These are phyloP conservation scores for Halophytophthora batemanensis DNA, from an alignment of 352 stramenopile genomes.

Conservation along the genomic window DNA sequence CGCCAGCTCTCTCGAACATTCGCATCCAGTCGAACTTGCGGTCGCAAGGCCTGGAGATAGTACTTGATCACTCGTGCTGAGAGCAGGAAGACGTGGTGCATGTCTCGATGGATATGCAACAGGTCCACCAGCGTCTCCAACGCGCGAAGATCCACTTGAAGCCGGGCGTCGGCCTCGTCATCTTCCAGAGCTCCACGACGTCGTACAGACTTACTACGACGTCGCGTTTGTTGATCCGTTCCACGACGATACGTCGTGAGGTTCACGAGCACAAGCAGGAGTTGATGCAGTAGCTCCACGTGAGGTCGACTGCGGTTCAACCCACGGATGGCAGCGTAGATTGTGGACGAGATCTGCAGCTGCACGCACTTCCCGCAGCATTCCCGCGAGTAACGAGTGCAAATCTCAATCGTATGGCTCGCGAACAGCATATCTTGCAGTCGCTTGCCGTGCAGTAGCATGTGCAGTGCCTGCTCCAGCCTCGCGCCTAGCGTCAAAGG, in stretches of 20 bases:
- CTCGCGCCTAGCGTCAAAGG: constrained; percentile 56
- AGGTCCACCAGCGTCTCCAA: constrained; percentile 92
- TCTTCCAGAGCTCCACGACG: too few species aligned
- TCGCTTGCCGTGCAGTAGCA: constrained; percentile 75
- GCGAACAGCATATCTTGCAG: constrained; percentile 92
- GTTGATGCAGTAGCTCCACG: constrained; percentile 90
- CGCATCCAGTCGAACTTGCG: constrained; percentile 16
- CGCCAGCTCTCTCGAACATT: constrained; percentile 39
- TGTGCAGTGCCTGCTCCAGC: constrained; percentile 68
- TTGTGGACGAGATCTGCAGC: constrained; percentile 81
- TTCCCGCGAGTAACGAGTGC: constrained; percentile 87
- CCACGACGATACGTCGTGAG: constrained; percentile 68
- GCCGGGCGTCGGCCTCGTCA: constrained; percentile 36
- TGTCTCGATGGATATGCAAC: constrained; percentile 93
- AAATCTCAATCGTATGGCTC: constrained; percentile 90
- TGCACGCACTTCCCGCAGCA: constrained; percentile 90
- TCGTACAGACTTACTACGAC: constrained; percentile 6
- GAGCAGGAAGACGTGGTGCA: constrained; percentile 78
- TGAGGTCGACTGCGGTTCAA: constrained; percentile 95
- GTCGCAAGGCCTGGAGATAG: constrained; percentile 41
- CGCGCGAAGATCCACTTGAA: constrained; percentile 52
- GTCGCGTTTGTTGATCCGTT: constrained; percentile 41
- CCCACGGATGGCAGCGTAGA: constrained; percentile 90
- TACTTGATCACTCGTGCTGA: constrained; percentile 58
- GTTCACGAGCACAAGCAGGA: constrained; percentile 86